These are phyloP conservation scores for Huntiella omanensis DNA, from an alignment of 2,329 filamentous ascomycete genomes.

Conservation along the genomic window DNA sequence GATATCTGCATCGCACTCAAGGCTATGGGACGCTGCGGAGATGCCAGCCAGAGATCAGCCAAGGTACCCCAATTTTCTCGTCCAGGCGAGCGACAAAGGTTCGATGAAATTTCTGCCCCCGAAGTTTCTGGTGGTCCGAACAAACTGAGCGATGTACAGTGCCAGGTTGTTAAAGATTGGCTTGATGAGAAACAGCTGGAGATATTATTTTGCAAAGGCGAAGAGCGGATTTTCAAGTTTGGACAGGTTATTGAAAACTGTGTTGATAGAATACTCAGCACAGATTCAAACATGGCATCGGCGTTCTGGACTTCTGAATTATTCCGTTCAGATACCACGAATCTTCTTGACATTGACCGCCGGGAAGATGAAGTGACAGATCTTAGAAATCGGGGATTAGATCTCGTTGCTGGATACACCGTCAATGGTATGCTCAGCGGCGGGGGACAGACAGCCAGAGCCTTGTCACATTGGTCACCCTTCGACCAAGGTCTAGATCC, in stretches of 20 bases:
- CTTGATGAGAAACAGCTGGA: constrained; percentile 64
- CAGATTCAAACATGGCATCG: constrained; percentile 66
- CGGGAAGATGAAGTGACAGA: constrained; percentile 37
- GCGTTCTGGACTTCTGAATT: constrained; percentile 86
- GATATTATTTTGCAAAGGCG: constrained; percentile 72
- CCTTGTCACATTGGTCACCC: constrained; percentile 46
- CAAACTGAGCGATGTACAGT: constrained; percentile 90
- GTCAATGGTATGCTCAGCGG: constrained; percentile 27
- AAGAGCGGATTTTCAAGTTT: constrained; percentile 87
- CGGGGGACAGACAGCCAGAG: constrained; percentile 49
- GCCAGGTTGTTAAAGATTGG: constrained; percentile 70
- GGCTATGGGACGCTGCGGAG: constrained; percentile 46
- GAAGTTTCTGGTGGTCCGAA: constrained; percentile 78
- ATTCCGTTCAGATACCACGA: constrained; percentile 24
- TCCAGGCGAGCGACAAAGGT: constrained; percentile 64
- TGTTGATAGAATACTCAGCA: constrained; percentile 67
- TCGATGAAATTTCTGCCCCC: constrained; percentile 69
- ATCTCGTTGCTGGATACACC: constrained; percentile 22
- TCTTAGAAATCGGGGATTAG: constrained; percentile 31
- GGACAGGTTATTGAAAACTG: constrained; percentile 78
- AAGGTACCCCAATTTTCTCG: constrained; percentile 44
- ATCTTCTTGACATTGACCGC: constrained; percentile 41
- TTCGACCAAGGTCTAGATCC: constrained; percentile 22
- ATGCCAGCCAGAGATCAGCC: too few species aligned
- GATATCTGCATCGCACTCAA: constrained; percentile 77